Conservation (phyloP, 306 rosid genomes). For the Prunus dulcis region DNA sequence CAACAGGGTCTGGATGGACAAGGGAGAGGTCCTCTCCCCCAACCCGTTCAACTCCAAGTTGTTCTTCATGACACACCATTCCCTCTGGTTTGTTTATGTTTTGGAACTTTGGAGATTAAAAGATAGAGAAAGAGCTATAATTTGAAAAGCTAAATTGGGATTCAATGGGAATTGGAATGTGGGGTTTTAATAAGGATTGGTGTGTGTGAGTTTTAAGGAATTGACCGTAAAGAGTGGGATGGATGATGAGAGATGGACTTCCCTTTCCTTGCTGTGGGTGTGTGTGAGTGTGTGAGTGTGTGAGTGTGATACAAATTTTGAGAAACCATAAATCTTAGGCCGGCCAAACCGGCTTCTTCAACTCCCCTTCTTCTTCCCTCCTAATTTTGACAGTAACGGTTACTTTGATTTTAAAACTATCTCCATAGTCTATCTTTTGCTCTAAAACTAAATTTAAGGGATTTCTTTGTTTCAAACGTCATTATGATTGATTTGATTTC, state of each 20-base stretch:
- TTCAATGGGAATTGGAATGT: slow-evolving; percentile 1
- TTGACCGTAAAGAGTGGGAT: slow-evolving; percentile 52
- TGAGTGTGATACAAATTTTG: too few relatives aligned
- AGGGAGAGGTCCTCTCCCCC: slow-evolving; percentile 46
- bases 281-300: too few relatives aligned
- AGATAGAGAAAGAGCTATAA: neutral
- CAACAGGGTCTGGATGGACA: slow-evolving; percentile 51
- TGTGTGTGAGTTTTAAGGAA: slow-evolving; percentile 38
- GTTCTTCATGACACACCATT: slow-evolving; percentile 57
- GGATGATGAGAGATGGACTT: slow-evolving; percentile 9
- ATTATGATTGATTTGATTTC: neutral
- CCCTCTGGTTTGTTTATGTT: slow-evolving; percentile 6
- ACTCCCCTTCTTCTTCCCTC: slow-evolving; percentile 29
- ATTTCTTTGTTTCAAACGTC: neutral
- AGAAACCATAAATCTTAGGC: slow-evolving; percentile 19
- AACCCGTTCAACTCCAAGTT: neutral
- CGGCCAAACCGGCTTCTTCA: slow-evolving; percentile 52
- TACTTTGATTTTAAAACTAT: slow-evolving; percentile 17
- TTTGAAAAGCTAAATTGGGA: neutral
- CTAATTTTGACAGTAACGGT: slow-evolving; percentile 34
- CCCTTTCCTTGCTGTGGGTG: slow-evolving; percentile 12
- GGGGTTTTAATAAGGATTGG: slow-evolving; percentile 30
- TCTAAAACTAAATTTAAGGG: neutral
- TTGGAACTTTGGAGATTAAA: neutral
- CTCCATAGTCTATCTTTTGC: neutral